Conservation (phyloP, 345 rosid genomes). For the Citrus sp. region DNA sequence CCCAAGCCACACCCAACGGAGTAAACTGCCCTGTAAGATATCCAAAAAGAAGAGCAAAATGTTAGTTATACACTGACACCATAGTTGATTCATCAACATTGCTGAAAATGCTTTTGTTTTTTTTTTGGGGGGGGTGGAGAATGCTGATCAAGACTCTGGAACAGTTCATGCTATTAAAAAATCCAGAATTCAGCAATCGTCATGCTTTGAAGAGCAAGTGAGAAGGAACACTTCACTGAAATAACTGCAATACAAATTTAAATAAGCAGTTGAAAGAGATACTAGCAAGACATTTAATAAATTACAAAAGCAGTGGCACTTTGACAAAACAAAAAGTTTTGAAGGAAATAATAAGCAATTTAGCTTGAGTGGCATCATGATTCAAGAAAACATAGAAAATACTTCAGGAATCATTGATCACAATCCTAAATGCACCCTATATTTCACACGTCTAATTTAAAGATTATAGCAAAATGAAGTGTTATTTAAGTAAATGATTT, state of each 20-base stretch:
- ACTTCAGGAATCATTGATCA: neutral
- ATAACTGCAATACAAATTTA: neutral
- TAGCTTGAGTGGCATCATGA: neutral
- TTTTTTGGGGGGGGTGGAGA: too few relatives aligned
- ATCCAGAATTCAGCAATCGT: neutral
- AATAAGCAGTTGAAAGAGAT: neutral
- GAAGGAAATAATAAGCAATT: neutral
- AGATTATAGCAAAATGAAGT: neutral
- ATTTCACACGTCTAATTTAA: neutral
- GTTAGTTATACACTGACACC: constrained; percentile 6
- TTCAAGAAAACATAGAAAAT: neutral
- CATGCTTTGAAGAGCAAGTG: neutral
- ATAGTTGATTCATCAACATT: neutral
- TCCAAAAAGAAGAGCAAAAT: constrained; percentile 11
- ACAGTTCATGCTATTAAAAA: neutral
- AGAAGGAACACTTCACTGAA: neutral
- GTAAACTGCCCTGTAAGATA: constrained; percentile 72
- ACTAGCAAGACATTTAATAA: neutral
- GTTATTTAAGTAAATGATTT: neutral
- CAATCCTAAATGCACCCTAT: too few relatives aligned
- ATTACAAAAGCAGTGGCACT: neutral
- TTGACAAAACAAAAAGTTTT: neutral
- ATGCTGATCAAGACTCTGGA: neutral
- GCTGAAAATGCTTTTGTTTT: neutral
- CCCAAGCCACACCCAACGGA: constrained; percentile 98